phyloP scores from a whole-genome alignment of 2,329 filamentous ascomycete genomes.

The Exophiala bonariae region DNA sequence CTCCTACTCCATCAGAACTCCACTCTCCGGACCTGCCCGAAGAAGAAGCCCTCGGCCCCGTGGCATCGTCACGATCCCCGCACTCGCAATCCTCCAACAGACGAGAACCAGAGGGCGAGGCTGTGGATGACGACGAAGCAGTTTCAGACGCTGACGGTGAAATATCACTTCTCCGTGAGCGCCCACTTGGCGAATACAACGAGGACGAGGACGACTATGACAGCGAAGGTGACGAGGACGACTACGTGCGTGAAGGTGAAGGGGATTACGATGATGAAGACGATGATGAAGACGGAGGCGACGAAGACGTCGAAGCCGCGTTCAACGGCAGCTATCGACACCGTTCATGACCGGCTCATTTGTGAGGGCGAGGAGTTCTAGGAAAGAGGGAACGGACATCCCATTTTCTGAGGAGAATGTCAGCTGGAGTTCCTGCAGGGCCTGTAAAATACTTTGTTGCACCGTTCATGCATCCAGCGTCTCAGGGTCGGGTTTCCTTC shows the following conservation, averaged over 20 bases:
- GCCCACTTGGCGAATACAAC: background rate
- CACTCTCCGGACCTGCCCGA: background rate
- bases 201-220: constrained; percentile 11
- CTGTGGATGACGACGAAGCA: constrained; percentile 7
- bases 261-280: constrained; percentile 10
- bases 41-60: constrained; percentile 1
- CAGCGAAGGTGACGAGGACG: constrained; percentile 12
- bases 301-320: constrained; percentile 21
- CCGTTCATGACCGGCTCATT: too few relatives aligned
- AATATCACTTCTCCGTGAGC: too few relatives aligned
- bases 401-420: background rate
- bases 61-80: background rate
- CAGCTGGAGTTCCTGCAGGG: too few relatives aligned
- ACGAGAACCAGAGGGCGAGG: constrained; percentile 5
- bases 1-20: too few relatives aligned
- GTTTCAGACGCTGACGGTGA: background rate
- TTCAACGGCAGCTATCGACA: constrained; percentile 21
- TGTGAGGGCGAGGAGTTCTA: too few relatives aligned
- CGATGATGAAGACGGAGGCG: constrained; percentile 8
- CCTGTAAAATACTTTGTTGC: too few relatives aligned
- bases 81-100: background rate
- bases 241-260: constrained; percentile 12
- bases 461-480: too few relatives aligned
- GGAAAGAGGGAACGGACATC: too few relatives aligned
- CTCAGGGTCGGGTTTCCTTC: too few relatives aligned